phyloP scores from a whole-genome alignment of 495 filamentous ascomycete species.

The Aspergillus incahuasiensis region DNA sequence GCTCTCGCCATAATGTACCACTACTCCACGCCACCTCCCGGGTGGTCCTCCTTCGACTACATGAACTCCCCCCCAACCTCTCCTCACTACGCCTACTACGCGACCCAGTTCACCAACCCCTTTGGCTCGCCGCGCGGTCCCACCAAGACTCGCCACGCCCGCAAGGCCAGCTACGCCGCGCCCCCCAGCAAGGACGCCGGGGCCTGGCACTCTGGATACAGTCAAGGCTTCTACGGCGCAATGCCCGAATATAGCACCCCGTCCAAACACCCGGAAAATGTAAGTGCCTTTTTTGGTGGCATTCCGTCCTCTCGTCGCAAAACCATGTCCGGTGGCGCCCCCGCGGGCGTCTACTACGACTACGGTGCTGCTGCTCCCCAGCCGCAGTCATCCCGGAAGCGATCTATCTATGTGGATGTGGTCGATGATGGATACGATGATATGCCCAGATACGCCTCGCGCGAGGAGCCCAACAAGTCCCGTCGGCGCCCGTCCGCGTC shows the following conservation, averaged over 20 bases:
- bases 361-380: slow-evolving; percentile 35
- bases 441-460: slow-evolving; percentile 26
- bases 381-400: slow-evolving; percentile 42
- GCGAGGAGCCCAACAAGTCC: slow-evolving; percentile 26
- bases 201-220: slow-evolving; percentile 39
- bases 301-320: slow-evolving; percentile 29
- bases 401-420: slow-evolving; percentile 51
- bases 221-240: slow-evolving; percentile 38
- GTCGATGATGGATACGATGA: slow-evolving; percentile 51
- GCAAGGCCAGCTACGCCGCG: slow-evolving; percentile 45
- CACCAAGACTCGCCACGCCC: slow-evolving; percentile 36
- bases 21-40: slow-evolving; percentile 45
- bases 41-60: slow-evolving; percentile 49
- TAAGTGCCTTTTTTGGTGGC: slow-evolving; percentile 52
- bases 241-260: slow-evolving; percentile 47
- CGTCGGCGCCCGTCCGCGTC: slow-evolving; percentile 33
- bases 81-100: slow-evolving; percentile 46
- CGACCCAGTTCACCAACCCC: slow-evolving; percentile 38
- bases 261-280: slow-evolving; percentile 50
- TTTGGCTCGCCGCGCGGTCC: slow-evolving; percentile 37
- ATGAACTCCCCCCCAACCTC: slow-evolving; percentile 48
- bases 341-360: slow-evolving; percentile 36
- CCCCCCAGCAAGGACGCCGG: slow-evolving; percentile 31
- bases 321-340: slow-evolving; percentile 34
- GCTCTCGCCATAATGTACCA: slow-evolving; percentile 50